These are phyloP conservation scores for Starmerella stigmatis DNA, from an alignment of 805 yeast species.

Conservation along the genomic window DNA sequence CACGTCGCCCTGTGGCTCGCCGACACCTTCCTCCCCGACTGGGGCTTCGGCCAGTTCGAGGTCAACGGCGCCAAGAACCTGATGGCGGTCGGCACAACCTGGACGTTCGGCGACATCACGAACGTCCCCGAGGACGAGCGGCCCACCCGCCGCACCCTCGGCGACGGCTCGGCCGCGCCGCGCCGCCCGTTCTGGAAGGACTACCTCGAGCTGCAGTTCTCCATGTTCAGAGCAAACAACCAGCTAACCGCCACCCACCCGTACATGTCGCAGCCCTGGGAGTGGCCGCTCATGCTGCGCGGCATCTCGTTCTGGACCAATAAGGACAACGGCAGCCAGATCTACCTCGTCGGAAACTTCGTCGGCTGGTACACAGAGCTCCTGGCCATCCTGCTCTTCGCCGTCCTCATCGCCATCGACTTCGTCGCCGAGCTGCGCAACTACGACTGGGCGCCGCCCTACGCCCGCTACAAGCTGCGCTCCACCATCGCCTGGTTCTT, in stretches of 20 bases:
- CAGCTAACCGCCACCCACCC: conserved; percentile 82
- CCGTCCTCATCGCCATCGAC: conserved; percentile 60
- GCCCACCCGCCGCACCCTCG: conserved; percentile 34
- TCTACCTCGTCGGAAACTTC: conserved; percentile 81
- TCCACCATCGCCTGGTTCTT: conserved; percentile 74
- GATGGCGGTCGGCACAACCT: conserved; percentile 53
- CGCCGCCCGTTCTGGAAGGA: conserved; percentile 60
- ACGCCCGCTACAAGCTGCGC: conserved; percentile 53
- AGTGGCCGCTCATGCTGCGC: conserved; percentile 81
- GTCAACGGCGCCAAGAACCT: conserved; percentile 87
- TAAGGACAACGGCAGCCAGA: conserved; percentile 55
- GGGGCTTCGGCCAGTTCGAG: conserved; percentile 94
- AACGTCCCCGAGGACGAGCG: conserved; percentile 50
- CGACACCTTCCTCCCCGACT: conserved; percentile 68
- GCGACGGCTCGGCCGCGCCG: conserved; percentile 12
- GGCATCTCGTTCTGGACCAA: conserved; percentile 95
- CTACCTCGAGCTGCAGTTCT: conserved; percentile 78
- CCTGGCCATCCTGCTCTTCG: conserved; percentile 39
- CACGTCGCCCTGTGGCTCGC: conserved; percentile 82
- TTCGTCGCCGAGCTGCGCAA: conserved; percentile 69
- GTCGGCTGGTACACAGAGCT: conserved; percentile 41
- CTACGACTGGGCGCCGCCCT: conserved; percentile 42
- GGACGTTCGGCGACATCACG: conserved; percentile 66
- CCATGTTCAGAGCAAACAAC: conserved; percentile 90
- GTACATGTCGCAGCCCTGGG: conserved; percentile 80